These are phyloP conservation scores for Xylaria grammica DNA, from an alignment of 495 filamentous ascomycete genomes.

Conservation along the genomic window DNA sequence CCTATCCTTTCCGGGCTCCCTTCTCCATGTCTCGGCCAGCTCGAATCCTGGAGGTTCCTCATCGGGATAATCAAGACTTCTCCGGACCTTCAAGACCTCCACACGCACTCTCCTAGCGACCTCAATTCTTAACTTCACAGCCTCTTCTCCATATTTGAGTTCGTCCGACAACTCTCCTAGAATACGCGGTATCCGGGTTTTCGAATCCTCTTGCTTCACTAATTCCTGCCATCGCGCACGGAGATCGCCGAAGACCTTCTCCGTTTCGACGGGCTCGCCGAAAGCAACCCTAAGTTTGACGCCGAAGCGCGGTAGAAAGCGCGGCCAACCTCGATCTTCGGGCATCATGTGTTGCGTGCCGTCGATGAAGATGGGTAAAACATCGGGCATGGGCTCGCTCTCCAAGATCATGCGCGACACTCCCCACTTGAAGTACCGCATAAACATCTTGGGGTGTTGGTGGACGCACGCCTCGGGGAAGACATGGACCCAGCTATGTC, in stretches of 20 bases:
- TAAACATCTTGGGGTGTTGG: constrained; percentile 75
- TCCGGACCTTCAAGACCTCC: constrained; percentile 78
- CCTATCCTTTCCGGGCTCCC: constrained; percentile 40
- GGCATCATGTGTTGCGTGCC: constrained; percentile 86
- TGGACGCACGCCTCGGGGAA: constrained; percentile 96
- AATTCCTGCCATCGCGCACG: constrained; percentile 70
- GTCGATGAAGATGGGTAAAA: constrained; percentile 94
- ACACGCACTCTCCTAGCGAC: constrained; percentile 76
- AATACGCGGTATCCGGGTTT: constrained; percentile 6
- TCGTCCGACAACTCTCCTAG: constrained; percentile 71
- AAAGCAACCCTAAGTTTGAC: constrained; percentile 78
- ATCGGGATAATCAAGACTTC: constrained; percentile 71
- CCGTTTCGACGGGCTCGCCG: constrained; percentile 66
- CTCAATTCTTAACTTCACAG: constrained; percentile 78
- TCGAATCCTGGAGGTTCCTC: constrained; percentile 63
- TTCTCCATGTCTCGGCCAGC: constrained; percentile 55
- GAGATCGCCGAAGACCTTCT: constrained; percentile 68
- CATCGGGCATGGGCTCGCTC: constrained; percentile 75
- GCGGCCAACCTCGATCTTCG: constrained; percentile 76
- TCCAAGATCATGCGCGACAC: constrained; percentile 88
- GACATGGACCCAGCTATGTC: constrained; percentile 85
- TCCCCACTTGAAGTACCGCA: constrained; percentile 99
- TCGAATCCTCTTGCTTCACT: constrained; percentile 42
- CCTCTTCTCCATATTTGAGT: constrained; percentile 73
- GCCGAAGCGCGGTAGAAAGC: constrained; percentile 77